phyloP scores from a whole-genome alignment of 306 rosid genomes.

The Prunus armeniaca region DNA sequence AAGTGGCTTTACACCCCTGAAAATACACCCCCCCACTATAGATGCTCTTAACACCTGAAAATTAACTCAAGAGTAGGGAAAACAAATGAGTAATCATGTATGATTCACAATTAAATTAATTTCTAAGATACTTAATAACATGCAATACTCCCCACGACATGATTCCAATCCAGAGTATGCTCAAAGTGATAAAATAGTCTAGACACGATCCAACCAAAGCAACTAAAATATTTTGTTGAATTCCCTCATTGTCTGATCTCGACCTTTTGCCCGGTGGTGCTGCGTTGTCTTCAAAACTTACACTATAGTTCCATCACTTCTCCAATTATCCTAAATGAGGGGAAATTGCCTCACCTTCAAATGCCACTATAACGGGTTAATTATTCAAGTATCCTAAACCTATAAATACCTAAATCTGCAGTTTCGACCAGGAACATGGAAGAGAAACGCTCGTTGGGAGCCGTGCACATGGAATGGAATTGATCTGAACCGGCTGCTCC shows the following conservation, averaged over 20 bases:
- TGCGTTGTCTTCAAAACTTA: slow-evolving; percentile 30
- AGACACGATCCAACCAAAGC: slow-evolving; percentile 6
- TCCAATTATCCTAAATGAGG: slow-evolving; percentile 31
- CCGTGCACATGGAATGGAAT: slow-evolving; percentile 39
- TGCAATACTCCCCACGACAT: no score
- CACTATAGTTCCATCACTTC: slow-evolving; percentile 21
- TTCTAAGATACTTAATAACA: no score
- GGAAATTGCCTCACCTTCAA: slow-evolving; percentile 12
- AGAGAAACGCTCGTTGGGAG: slow-evolving; percentile 6
- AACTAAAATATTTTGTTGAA: slow-evolving; percentile 1
- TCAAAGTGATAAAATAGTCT: no score
- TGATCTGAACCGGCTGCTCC: slow-evolving; percentile 69
- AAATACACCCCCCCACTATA: no score
- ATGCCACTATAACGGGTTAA: slow-evolving; percentile 42
- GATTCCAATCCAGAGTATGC: no score
- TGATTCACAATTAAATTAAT: slow-evolving; percentile 1
- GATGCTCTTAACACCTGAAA: neutral
- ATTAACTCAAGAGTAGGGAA: neutral
- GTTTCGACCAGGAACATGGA: slow-evolving; percentile 46
- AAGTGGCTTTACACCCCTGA: no score
- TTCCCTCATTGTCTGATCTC: slow-evolving; percentile 18
- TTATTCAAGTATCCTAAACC: slow-evolving; percentile 33
- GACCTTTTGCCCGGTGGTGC: slow-evolving; percentile 24
- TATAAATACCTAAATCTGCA: slow-evolving; percentile 28
- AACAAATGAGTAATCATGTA: no score